Percentiles rank a stretch among this genome's conserved stretches.
These are phyloP conservation scores for Suhomyces guaymorum DNA, from an alignment of 1,139 yeast species.

Conservation along the genomic window DNA sequence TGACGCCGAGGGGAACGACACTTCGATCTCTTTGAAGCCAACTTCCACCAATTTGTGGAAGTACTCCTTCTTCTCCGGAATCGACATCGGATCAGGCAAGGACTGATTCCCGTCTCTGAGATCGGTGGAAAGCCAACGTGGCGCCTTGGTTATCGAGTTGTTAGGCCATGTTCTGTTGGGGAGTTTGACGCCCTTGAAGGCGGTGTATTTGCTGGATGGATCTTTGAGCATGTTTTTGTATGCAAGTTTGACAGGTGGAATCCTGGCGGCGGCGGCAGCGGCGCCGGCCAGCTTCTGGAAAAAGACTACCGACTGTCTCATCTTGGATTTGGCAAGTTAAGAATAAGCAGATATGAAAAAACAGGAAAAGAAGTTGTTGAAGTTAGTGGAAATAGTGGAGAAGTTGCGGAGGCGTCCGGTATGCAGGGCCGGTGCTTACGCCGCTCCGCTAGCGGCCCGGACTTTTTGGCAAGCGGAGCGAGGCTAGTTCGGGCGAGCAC, in stretches of 20 bases:
- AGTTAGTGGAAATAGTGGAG: neutral
- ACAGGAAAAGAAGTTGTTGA: neutral
- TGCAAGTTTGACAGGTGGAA: slow-evolving; percentile 17
- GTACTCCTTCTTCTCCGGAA: slow-evolving; percentile 46
- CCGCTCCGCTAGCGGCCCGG: slow-evolving; percentile 6
- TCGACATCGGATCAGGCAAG: slow-evolving; percentile 52
- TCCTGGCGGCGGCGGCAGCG: slow-evolving; percentile 15
- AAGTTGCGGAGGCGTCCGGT: neutral
- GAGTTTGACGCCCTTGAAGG: slow-evolving; percentile 39
- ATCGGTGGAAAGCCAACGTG: slow-evolving; percentile 53
- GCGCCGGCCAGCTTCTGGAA: slow-evolving; percentile 29
- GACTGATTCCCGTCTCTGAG: slow-evolving; percentile 53
- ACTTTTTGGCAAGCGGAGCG: neutral
- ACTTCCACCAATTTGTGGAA: slow-evolving; percentile 47
- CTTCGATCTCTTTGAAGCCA: slow-evolving; percentile 53
- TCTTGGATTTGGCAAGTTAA: no score
- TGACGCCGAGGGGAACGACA: slow-evolving; percentile 50
- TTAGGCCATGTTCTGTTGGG: slow-evolving; percentile 49
- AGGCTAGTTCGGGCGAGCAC: no score
- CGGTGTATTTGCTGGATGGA: slow-evolving; percentile 42
- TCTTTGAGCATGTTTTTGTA: slow-evolving; percentile 39
- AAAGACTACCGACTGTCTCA: slow-evolving; percentile 28
- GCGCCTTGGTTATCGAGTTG: slow-evolving; percentile 41
- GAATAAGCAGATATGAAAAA: slow-evolving; percentile 2
- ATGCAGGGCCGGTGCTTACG: slow-evolving; percentile 6